A percentile compares a stretch with the other conserved stretches of the same genome.
Conservation (phyloP, 345 rosid genomes). For the Ceriops zippeliana region DNA sequence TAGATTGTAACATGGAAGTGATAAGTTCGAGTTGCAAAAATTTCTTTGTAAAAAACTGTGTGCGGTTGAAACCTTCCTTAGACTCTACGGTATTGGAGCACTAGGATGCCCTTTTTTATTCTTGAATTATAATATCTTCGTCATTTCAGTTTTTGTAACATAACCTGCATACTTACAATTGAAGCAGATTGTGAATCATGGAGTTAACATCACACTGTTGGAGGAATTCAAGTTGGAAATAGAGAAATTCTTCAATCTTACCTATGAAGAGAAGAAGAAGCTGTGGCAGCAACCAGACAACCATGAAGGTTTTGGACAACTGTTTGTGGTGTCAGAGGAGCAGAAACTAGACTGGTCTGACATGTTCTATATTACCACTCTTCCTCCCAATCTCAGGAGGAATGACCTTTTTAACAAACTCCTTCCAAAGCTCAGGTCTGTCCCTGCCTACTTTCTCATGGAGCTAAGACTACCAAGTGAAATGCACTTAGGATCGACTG, state of each 20-base stretch:
- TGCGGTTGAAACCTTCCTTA: too few relatives aligned
- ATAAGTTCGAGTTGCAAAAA: too few relatives aligned
- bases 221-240: constrained; percentile 39
- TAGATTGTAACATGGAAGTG: too few relatives aligned
- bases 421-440: constrained; percentile 40
- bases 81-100: not conserved
- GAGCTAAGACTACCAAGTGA: not conserved
- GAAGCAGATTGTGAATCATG: constrained; percentile 39
- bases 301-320: constrained; percentile 55
- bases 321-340: constrained; percentile 46
- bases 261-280: constrained; percentile 41
- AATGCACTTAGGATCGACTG: not conserved
- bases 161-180: not conserved
- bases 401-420: constrained; percentile 36
- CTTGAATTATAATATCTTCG: not conserved
- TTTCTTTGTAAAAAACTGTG: too few relatives aligned
- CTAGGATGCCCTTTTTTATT: not conserved
- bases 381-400: constrained; percentile 34
- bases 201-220: constrained; percentile 32
- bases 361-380: constrained; percentile 41
- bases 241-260: constrained; percentile 39
- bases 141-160: not conserved
- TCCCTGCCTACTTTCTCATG: not conserved
- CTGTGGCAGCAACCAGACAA: constrained; percentile 49
- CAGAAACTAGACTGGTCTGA: constrained; percentile 64